Conservation (phyloP, 176 grass and related monocot species). For the Guadua angustifolia region DNA sequence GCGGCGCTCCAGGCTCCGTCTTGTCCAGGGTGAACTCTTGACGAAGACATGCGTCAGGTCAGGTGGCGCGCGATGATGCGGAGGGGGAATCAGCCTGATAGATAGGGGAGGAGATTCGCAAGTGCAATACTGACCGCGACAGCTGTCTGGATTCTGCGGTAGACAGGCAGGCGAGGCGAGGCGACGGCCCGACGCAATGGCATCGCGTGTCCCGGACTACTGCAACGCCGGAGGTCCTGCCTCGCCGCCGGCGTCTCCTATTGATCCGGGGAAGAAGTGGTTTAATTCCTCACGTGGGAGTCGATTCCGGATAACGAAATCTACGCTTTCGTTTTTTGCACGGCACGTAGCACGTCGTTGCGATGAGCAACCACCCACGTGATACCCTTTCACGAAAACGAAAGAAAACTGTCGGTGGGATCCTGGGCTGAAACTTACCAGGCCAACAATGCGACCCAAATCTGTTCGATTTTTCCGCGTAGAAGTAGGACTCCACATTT, state of each 20-base stretch:
- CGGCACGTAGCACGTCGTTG: too few species aligned
- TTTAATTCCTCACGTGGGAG: neutral
- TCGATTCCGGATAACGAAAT: too few species aligned
- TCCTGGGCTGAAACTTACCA: too few species aligned
- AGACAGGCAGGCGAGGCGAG: neutral
- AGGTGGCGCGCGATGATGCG: neutral
- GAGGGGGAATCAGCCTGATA: too few species aligned
- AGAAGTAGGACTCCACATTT: neutral
- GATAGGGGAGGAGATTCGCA: too few species aligned
- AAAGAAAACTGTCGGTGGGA: too few species aligned
- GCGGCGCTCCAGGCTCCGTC: neutral
- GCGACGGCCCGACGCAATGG: neutral
- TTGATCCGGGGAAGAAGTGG: too few species aligned
- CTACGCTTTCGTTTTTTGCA: too few species aligned
- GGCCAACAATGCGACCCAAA: neutral
- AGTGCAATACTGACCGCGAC: neutral
- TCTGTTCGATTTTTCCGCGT: neutral
- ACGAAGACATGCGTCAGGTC: neutral
- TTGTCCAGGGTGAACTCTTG: neutral
- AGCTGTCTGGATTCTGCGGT: neutral
- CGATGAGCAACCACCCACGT: constrained; percentile 2
- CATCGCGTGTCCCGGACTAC: too few species aligned
- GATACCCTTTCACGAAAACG: too few species aligned
- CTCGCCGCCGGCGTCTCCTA: too few species aligned
- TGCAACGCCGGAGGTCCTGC: too few species aligned